Percentiles rank a stretch among this genome's conserved stretches.
Conservation (phyloP, 75 land plant genomes). For the Pseudotsuga menziesii region DNA sequence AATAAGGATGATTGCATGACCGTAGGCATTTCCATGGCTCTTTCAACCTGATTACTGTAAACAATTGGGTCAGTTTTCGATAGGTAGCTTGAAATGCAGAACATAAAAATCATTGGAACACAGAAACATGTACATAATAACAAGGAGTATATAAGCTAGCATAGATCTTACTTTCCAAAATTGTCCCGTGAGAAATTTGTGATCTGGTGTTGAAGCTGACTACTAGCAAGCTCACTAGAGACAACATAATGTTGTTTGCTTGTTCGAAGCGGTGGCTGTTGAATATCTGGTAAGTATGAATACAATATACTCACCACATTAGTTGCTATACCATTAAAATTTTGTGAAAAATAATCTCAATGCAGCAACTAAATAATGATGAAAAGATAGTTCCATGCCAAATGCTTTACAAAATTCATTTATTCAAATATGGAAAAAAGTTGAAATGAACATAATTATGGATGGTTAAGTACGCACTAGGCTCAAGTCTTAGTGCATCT, state of each 20-base stretch:
- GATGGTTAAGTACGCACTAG: not conserved
- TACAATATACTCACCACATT: not conserved
- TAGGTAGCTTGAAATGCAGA: not conserved
- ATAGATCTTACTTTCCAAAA: slow-evolving; percentile 4
- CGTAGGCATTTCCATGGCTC: not conserved
- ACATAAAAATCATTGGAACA: not conserved
- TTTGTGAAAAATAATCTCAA: not conserved
- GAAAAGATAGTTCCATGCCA: not conserved
- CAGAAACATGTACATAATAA: not conserved
- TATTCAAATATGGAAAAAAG: not conserved
- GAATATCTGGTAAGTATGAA: not conserved
- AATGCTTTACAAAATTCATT: not conserved
- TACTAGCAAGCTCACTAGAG: not conserved
- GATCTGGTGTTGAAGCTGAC: not conserved
- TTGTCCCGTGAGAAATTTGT: not conserved
- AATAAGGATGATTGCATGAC: not conserved
- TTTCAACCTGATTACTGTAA: not conserved
- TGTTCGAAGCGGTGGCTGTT: not conserved
- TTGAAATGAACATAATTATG: not conserved
- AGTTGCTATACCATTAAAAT: not conserved
- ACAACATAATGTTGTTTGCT: slow-evolving; percentile 6
- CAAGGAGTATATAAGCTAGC: not conserved
- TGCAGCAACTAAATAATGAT: not conserved
- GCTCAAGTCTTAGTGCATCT: not conserved
- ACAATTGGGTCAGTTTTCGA: not conserved